phyloP scores from a whole-genome alignment of 2,329 filamentous ascomycete species.

The Byssochlamys sp. region DNA sequence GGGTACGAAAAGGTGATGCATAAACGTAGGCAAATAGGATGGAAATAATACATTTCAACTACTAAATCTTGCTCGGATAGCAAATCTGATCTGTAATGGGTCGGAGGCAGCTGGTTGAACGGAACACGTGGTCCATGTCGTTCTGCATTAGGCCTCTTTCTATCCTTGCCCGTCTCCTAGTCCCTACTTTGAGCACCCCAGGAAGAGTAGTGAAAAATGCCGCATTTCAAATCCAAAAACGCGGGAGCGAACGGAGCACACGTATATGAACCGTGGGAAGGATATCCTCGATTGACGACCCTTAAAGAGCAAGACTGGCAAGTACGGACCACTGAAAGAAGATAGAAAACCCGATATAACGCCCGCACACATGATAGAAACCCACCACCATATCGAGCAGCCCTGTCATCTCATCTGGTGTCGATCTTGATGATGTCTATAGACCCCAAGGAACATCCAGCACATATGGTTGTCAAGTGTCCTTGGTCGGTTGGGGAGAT shows the following conservation, averaged over 20 bases:
- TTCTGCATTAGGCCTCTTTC: not conserved
- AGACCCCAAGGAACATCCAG: not conserved
- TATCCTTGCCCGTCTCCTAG: not conserved
- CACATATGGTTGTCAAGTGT: not conserved
- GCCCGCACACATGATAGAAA: slow-evolving; percentile 1
- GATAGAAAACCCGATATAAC: slow-evolving; percentile 1
- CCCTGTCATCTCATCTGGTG: slow-evolving; percentile 1
- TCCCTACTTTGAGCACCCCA: not conserved
- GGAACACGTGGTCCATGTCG: not conserved
- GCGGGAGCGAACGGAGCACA: not conserved
- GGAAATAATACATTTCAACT: not conserved
- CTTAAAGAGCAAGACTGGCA: not conserved
- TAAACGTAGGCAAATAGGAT: not conserved
- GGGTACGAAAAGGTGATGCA: not conserved
- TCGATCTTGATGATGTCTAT: not conserved
- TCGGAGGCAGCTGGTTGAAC: not conserved
- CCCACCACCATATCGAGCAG: slow-evolving; percentile 1
- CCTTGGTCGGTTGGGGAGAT: not conserved
- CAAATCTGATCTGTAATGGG: not conserved
- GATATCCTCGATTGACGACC: not conserved
- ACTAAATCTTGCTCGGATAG: not conserved
- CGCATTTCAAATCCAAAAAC: not conserved
- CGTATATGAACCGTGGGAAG: not conserved
- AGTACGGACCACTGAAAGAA: not conserved
- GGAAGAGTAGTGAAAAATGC: not conserved